A percentile compares a stretch with the other conserved stretches of the same genome.
Evolutionary conservation across 805 yeast species (phyloP).

Genomic region (Metschnikowia lunata): DNA sequence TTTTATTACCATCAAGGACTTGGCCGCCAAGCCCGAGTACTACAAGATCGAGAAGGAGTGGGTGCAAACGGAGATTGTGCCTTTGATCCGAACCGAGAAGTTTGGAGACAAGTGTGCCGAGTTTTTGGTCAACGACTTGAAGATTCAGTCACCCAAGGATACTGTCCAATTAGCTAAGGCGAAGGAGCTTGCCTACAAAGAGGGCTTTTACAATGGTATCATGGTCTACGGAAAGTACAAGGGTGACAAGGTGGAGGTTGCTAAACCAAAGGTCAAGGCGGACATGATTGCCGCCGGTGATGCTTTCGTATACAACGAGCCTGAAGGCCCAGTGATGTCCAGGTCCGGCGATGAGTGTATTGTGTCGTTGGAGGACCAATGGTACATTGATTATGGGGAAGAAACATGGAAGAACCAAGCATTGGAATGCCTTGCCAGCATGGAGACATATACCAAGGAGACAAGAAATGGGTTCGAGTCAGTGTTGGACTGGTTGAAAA

Average conservation of each 20-base stretch:
- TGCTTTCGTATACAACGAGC: slow-evolving; percentile 91
- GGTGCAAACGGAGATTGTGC: slow-evolving; percentile 70
- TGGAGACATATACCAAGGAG: slow-evolving; percentile 80
- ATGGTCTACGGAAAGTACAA: slow-evolving; percentile 76
- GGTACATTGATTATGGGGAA: slow-evolving; percentile 98
- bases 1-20: slow-evolving; percentile 78
- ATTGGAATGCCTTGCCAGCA: slow-evolving; percentile 64
- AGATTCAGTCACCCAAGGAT: slow-evolving; percentile 94
- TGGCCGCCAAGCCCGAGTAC: slow-evolving; percentile 84
- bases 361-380: slow-evolving; percentile 96
- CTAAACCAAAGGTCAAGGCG: slow-evolving; percentile 80
- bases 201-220: slow-evolving; percentile 88
- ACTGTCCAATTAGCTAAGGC: slow-evolving; percentile 81
- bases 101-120: slow-evolving; percentile 91
- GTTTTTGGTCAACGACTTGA: slow-evolving; percentile 73
- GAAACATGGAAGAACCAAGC: slow-evolving; percentile 81
- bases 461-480: slow-evolving; percentile 90
- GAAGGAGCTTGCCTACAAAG: slow-evolving; percentile 92
- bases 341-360: slow-evolving; percentile 97
- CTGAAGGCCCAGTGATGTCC: slow-evolving; percentile 83
- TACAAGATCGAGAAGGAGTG: slow-evolving; percentile 81
- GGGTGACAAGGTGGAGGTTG: slow-evolving; percentile 87
- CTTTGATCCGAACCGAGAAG: slow-evolving; percentile 74
- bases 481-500: slow-evolving; percentile 91
- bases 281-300: slow-evolving; percentile 73